These are phyloP conservation scores for Stellera chamaejasme DNA, from an alignment of 345 rosid genomes.

Conservation along the genomic window DNA sequence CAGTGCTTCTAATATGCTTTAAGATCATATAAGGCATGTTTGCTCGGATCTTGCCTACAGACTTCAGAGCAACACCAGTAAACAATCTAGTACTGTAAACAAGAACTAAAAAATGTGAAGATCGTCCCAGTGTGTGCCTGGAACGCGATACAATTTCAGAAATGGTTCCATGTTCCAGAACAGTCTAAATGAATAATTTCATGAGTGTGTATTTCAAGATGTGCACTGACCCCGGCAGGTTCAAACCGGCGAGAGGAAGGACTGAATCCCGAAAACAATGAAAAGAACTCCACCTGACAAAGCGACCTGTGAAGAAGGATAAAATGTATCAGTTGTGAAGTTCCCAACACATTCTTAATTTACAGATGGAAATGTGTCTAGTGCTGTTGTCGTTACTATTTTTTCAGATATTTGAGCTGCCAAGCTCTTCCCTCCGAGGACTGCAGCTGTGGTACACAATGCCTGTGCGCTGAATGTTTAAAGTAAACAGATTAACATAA, in stretches of 20 bases:
- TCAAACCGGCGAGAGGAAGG: conserved; percentile 53
- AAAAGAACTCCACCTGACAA: conserved; percentile 85
- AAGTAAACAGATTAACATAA: conserved; percentile 6
- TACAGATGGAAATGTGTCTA: conserved; percentile 1
- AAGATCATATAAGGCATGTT: too few species aligned
- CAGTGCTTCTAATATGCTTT: too few species aligned
- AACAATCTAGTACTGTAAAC: too few species aligned
- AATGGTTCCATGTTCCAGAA: background rate
- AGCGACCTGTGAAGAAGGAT: conserved; percentile 55
- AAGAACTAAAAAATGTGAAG: too few species aligned
- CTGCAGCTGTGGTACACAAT: conserved; percentile 89
- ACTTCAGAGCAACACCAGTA: too few species aligned
- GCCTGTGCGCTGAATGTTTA: conserved; percentile 63
- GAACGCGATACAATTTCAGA: too few species aligned
- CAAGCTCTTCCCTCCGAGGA: conserved; percentile 91
- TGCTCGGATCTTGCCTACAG: too few species aligned
- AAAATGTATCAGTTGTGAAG: background rate
- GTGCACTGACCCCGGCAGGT: conserved; percentile 23
- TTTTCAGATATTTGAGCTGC: conserved; percentile 93
- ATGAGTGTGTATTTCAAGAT: conserved; percentile 22
- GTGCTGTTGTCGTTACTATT: conserved; percentile 34
- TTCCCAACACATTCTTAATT: too few species aligned
- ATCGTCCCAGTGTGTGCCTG: too few species aligned
- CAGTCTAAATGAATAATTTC: background rate
- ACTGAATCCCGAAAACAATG: conserved; percentile 80